phyloP scores from a whole-genome alignment of 2,329 filamentous ascomycete species.

The Tolypocladium cylindrosporum region DNA sequence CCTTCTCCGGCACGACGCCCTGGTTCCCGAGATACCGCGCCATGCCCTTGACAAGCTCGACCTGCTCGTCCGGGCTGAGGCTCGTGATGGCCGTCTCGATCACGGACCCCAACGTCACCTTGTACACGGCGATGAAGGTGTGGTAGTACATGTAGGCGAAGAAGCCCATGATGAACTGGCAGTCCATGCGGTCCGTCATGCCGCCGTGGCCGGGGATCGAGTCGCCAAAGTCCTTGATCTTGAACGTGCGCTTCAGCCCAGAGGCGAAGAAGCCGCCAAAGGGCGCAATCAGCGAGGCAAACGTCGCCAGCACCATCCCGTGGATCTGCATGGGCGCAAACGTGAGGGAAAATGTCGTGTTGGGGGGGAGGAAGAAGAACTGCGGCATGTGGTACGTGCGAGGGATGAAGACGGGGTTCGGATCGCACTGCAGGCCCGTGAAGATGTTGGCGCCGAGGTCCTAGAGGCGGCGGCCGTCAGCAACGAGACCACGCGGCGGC shows the following conservation, averaged over 20 bases:
- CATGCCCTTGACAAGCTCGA: slow-evolving; percentile 64
- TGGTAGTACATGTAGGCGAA: slow-evolving; percentile 99
- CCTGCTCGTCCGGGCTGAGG: slow-evolving; percentile 77
- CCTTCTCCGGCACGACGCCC: slow-evolving; percentile 29
- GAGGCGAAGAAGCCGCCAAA: slow-evolving; percentile 98
- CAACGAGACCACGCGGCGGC: background rate
- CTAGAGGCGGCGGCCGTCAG: slow-evolving; percentile 11
- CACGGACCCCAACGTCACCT: slow-evolving; percentile 73
- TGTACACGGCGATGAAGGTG: slow-evolving; percentile 86
- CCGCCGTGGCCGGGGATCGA: slow-evolving; percentile 96
- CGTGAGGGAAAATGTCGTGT: slow-evolving; percentile 52
- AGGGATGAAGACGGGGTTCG: slow-evolving; percentile 84
- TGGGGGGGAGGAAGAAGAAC: slow-evolving; percentile 59
- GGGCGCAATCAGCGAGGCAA: slow-evolving; percentile 91
- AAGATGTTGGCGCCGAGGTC: slow-evolving; percentile 90
- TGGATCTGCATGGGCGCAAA: slow-evolving; percentile 89
- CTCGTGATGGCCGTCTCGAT: slow-evolving; percentile 88
- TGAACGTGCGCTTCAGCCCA: slow-evolving; percentile 95
- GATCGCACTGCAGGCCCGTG: slow-evolving; percentile 79
- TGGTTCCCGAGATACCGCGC: slow-evolving; percentile 56
- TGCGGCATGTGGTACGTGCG: slow-evolving; percentile 64
- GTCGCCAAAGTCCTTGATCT: slow-evolving; percentile 99
- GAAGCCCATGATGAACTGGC: slow-evolving; percentile 99
- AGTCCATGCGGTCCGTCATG: slow-evolving; percentile 98
- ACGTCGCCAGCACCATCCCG: slow-evolving; percentile 79